Conservation (phyloP, 495 filamentous ascomycete genomes). For the Geoglossum glabrum region DNA sequence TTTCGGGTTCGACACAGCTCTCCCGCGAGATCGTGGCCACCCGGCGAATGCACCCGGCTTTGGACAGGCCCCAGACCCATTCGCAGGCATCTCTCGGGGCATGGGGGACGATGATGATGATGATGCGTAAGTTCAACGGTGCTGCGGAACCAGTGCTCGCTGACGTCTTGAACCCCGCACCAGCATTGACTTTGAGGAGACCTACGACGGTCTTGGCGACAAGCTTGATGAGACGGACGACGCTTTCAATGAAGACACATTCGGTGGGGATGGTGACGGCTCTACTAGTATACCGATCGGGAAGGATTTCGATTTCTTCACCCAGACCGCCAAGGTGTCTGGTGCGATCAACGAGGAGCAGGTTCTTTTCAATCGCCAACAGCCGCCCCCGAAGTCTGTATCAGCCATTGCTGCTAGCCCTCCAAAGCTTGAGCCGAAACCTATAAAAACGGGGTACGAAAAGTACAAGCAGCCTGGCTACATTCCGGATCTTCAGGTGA, state of each 20-base stretch:
- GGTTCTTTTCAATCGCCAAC: constrained; percentile 50
- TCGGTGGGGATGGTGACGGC: constrained; percentile 33
- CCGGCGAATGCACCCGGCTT: constrained; percentile 41
- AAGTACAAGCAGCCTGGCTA: constrained; percentile 57
- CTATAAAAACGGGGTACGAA: constrained; percentile 65
- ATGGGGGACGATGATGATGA: constrained; percentile 39
- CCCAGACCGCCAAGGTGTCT: constrained; percentile 67
- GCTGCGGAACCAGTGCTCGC: constrained; percentile 1
- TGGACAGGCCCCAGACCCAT: constrained; percentile 68
- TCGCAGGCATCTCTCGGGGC: constrained; percentile 50
- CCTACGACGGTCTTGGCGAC: constrained; percentile 89
- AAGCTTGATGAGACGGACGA: constrained; percentile 84
- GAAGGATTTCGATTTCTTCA: constrained; percentile 95
- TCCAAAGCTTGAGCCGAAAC: constrained; percentile 29
- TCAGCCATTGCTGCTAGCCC: constrained; percentile 18
- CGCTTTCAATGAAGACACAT: constrained; percentile 96
- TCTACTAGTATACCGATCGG: constrained; percentile 34
- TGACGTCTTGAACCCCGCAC: constrained; percentile 6
- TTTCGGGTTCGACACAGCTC: constrained; percentile 63
- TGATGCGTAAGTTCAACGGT: constrained; percentile 41
- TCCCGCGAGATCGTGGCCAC: constrained; percentile 43
- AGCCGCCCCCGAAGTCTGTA: constrained; percentile 26
- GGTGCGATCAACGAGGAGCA: constrained; percentile 80
- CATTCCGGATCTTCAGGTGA: constrained; percentile 72
- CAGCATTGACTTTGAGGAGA: constrained; percentile 88